These are phyloP conservation scores for Morella rubra DNA, from an alignment of 306 rosid genomes.

Conservation along the genomic window DNA sequence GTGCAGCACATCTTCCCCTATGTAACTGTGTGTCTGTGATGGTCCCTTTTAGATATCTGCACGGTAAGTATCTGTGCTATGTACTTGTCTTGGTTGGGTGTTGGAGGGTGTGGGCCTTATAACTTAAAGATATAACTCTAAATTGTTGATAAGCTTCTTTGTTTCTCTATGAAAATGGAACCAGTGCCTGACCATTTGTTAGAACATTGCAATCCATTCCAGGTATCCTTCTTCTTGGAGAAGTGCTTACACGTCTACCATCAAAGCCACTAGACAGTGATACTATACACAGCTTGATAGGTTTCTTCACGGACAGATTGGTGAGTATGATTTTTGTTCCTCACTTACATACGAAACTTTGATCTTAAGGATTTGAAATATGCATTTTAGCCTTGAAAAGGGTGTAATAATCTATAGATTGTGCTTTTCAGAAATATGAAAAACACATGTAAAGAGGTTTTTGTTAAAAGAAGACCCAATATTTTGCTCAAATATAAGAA, in stretches of 20 bases:
- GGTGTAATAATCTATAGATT: too few species aligned
- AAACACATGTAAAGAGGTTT: too few species aligned
- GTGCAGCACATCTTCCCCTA: not conserved
- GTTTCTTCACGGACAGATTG: conserved; percentile 83
- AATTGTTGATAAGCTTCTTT: conserved; percentile 20
- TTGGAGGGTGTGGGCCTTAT: not conserved
- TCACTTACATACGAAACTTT: conserved; percentile 8
- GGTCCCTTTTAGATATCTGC: conserved; percentile 1
- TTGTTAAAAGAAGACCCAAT: too few species aligned
- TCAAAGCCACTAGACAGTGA: conserved; percentile 62
- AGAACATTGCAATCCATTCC: conserved; percentile 25
- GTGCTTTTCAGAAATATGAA: too few species aligned
- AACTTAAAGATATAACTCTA: conserved; percentile 1
- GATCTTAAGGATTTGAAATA: not conserved
- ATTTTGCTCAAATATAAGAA: too few species aligned
- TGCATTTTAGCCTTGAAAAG: too few species aligned
- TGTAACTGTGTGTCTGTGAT: not conserved
- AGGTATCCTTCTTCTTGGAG: conserved; percentile 92
- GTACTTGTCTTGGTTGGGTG: not conserved
- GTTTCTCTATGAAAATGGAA: not conserved
- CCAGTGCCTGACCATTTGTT: conserved; percentile 18
- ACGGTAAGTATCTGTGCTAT: not conserved
- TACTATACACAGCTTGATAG: conserved; percentile 71
- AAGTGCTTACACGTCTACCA: conserved; percentile 54
- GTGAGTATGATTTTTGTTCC: conserved; percentile 52